Percentiles rank a stretch among this genome's conserved stretches.
phyloP scores from a whole-genome alignment of 1,139 yeast species.

The Suhomyces wounanorum region DNA sequence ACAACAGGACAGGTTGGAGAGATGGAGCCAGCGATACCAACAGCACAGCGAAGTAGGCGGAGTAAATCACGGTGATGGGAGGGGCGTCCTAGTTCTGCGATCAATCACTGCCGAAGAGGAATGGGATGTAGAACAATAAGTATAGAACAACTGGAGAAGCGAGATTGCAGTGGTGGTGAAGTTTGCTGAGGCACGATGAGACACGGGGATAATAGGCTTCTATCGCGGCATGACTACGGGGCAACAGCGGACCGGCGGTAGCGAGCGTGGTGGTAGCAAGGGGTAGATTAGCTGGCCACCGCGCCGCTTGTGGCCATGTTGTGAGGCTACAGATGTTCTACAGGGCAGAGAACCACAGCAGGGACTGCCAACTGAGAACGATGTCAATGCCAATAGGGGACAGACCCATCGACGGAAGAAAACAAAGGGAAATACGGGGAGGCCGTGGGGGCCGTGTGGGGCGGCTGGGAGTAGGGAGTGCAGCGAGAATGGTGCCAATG shows the following conservation, averaged over 20 bases:
- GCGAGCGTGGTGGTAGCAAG: slow-evolving; percentile 1
- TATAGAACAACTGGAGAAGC: background rate
- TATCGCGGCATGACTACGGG: background rate
- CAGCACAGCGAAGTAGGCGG: background rate
- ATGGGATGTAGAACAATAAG: background rate
- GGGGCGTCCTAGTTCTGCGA: background rate
- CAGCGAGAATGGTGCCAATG: too few relatives aligned
- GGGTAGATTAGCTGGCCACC: background rate
- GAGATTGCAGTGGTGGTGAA: background rate
- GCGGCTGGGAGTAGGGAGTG: too few relatives aligned
- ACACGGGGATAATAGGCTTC: slow-evolving; percentile 4
- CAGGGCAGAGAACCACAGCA: background rate
- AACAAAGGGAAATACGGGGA: too few relatives aligned
- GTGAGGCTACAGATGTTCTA: too few relatives aligned
- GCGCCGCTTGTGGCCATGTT: background rate
- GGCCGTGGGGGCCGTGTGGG: too few relatives aligned
- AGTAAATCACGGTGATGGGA: background rate
- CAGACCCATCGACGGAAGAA: too few relatives aligned
- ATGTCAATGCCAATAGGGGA: too few relatives aligned
- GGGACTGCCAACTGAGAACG: too few relatives aligned
- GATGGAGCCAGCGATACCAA: background rate
- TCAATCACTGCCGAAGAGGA: background rate
- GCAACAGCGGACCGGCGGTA: slow-evolving; percentile 2
- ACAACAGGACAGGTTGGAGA: background rate
- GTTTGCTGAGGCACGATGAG: slow-evolving; percentile 5